Evolutionary conservation across 2,329 filamentous ascomycete genomes (phyloP).

Genomic region (Uncinocarpus reesii): DNA sequence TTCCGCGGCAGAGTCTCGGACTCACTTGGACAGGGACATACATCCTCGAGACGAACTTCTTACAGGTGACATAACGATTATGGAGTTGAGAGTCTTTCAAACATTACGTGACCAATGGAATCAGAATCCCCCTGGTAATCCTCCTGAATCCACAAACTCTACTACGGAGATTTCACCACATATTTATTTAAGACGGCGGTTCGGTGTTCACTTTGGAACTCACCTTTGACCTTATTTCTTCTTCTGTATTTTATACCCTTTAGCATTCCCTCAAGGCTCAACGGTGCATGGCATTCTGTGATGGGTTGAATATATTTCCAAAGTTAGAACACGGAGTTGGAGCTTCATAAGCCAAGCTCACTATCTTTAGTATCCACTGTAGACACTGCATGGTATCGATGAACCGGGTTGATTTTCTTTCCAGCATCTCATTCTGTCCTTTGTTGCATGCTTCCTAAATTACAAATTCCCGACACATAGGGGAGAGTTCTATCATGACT

Average conservation of each 20-base stretch:
- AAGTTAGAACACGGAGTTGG: no score
- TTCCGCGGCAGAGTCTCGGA: background rate
- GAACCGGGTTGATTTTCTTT: no score
- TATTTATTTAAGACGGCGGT: constrained; percentile 5
- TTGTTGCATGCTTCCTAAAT: background rate
- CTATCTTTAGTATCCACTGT: no score
- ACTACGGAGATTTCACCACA: background rate
- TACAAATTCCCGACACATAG: background rate
- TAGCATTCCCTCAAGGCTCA: background rate
- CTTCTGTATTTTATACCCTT: background rate
- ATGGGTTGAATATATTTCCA: background rate
- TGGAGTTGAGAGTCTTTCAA: constrained; percentile 29
- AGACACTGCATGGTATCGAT: no score
- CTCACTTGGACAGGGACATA: background rate
- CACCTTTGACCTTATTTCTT: background rate
- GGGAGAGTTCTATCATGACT: background rate
- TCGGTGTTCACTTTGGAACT: constrained; percentile 7
- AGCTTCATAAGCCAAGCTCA: no score
- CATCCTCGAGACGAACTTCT: constrained; percentile 33
- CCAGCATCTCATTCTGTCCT: no score
- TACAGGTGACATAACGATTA: constrained; percentile 30
- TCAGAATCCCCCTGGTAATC: constrained; percentile 21
- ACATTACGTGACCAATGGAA: constrained; percentile 34
- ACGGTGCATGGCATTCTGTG: background rate
- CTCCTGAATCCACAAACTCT: constrained; percentile 20